phyloP scores from a whole-genome alignment of 1,284 basidiomycete species.

The Malassezia brasiliensis region DNA sequence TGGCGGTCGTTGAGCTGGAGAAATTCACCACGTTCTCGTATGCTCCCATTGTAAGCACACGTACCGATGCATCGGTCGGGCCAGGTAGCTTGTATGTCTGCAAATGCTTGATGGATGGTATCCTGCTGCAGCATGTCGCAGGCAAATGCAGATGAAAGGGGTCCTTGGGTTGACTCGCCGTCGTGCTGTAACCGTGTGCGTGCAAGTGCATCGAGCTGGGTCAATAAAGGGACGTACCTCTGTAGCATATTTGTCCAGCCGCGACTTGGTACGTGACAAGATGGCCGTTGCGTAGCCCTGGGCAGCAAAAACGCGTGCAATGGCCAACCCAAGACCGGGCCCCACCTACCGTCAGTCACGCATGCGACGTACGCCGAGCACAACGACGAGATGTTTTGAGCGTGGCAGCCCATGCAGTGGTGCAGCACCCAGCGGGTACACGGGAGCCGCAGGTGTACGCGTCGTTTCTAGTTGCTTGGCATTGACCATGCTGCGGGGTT shows the following conservation, averaged over 20 bases:
- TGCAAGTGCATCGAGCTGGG: slow-evolving; percentile 16
- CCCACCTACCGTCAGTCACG: slow-evolving; percentile 14
- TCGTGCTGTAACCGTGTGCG: slow-evolving; percentile 8
- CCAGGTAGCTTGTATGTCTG: slow-evolving; percentile 18
- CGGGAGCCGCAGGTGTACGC: not conserved
- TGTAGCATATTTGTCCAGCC: slow-evolving; percentile 24
- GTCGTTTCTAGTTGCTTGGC: not conserved
- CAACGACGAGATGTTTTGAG: not conserved
- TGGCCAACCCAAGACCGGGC: slow-evolving; percentile 27
- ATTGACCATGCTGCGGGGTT: not conserved
- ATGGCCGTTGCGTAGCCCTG: slow-evolving; percentile 33
- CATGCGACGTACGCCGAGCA: not conserved
- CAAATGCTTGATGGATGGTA: slow-evolving; percentile 17
- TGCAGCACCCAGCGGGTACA: not conserved
- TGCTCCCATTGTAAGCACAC: slow-evolving; percentile 29
- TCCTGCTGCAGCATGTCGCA: slow-evolving; percentile 29
- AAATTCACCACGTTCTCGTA: slow-evolving; percentile 26
- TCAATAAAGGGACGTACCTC: slow-evolving; percentile 4
- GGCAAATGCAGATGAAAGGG: slow-evolving; percentile 23
- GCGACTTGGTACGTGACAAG: slow-evolving; percentile 22
- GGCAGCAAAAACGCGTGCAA: slow-evolving; percentile 27
- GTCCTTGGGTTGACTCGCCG: not conserved
- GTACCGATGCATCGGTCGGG: slow-evolving; percentile 27
- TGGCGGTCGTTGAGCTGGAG: slow-evolving; percentile 20
- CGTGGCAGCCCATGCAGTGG: not conserved